phyloP scores from a whole-genome alignment of 345 rosid genomes.

The Reutealis trisperma region DNA sequence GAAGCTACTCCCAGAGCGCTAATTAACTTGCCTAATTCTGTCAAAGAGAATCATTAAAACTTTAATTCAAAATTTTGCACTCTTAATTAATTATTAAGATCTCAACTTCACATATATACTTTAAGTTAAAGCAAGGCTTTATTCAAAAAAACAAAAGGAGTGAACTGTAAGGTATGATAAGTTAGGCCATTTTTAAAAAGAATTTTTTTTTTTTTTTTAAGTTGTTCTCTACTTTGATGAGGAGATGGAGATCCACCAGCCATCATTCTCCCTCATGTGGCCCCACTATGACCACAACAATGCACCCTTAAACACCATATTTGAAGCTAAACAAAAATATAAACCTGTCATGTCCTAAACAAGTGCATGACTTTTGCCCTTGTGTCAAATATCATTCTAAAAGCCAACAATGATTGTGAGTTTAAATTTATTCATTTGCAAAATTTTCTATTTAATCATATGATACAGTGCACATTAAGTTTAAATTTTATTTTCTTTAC shows the following conservation, averaged over 20 bases:
- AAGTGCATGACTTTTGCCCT: background rate
- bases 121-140: constrained; percentile 46
- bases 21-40: background rate
- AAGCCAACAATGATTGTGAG: too few species aligned
- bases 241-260: constrained; percentile 21
- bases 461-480: too few species aligned
- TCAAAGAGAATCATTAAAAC: constrained; percentile 2
- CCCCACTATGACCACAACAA: constrained; percentile 16
- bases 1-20: background rate
- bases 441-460: too few species aligned
- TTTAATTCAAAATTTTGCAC: constrained; percentile 18
- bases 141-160: constrained; percentile 25
- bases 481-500: too few species aligned
- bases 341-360: background rate
- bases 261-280: constrained; percentile 5
- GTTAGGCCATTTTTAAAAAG: constrained; percentile 21
- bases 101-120: constrained; percentile 31
- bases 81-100: constrained; percentile 15
- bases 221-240: constrained; percentile 17
- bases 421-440: too few species aligned
- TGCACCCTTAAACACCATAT: constrained; percentile 1
- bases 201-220: background rate
- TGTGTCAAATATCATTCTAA: too few species aligned
- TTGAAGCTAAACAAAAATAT: background rate
- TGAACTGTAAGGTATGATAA: constrained; percentile 34